These are phyloP conservation scores for Oropetium thomaeum DNA, from an alignment of 176 grass and related monocot genomes.

Conservation along the genomic window DNA sequence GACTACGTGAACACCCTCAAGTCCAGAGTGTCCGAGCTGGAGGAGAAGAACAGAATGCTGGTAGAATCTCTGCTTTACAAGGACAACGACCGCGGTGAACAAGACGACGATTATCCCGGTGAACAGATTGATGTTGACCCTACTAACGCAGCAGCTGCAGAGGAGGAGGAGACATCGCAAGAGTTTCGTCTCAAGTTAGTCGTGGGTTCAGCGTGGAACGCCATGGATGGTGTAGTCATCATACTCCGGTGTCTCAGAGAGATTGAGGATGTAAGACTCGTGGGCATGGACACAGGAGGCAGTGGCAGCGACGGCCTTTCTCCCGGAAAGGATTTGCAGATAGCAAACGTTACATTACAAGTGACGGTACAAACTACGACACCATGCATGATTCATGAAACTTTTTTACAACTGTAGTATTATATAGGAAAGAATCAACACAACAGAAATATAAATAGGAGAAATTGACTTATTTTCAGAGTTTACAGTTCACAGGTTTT, in stretches of 20 bases:
- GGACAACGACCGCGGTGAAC: not conserved
- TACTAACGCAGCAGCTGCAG: not conserved
- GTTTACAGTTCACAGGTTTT: not conserved
- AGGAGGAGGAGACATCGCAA: not conserved
- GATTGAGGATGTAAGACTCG: not conserved
- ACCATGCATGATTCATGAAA: not conserved
- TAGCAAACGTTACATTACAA: conserved; percentile 1
- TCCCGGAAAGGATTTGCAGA: not conserved
- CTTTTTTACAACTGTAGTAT: too few relatives aligned
- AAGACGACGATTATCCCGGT: not conserved
- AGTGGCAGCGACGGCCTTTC: not conserved
- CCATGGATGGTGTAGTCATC: too few relatives aligned
- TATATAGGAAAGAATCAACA: too few relatives aligned
- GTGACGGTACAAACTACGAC: not conserved
- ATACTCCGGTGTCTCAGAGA: too few relatives aligned
- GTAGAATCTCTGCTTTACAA: not conserved
- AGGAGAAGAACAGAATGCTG: conserved; percentile 31
- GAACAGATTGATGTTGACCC: not conserved
- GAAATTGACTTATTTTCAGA: not conserved
- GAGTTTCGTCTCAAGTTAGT: conserved; percentile 10
- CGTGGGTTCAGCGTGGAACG: not conserved
- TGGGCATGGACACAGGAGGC: conserved; percentile 6
- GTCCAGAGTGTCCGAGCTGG: conserved; percentile 23
- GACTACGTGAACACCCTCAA: conserved; percentile 33
- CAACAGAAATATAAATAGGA: too few relatives aligned